These are phyloP conservation scores for Trypanosoma congolense DNA, from an alignment of 208 protist genomes.

Conservation along the genomic window DNA sequence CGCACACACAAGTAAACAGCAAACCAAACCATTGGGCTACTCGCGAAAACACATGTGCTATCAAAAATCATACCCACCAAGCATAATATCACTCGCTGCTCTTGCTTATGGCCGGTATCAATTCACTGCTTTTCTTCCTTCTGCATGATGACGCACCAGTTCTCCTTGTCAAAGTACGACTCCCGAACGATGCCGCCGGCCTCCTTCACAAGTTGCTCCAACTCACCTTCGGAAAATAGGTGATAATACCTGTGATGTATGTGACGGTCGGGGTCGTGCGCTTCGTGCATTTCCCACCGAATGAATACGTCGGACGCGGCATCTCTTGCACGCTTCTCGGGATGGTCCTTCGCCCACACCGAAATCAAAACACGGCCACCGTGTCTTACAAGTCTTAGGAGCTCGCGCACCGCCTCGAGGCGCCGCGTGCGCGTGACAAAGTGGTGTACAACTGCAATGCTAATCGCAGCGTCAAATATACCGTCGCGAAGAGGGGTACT, in stretches of 20 bases:
- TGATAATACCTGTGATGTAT: constrained; percentile 83
- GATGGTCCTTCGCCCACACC: constrained; percentile 79
- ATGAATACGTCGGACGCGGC: constrained; percentile 61
- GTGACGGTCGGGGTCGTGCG: constrained; percentile 35
- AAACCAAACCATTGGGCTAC: too few species aligned
- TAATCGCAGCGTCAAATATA: constrained; percentile 75
- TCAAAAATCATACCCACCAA: too few species aligned
- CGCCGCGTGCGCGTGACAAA: constrained; percentile 59
- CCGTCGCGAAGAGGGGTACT: constrained; percentile 54
- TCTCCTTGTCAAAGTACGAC: constrained; percentile 86
- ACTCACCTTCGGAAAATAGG: constrained; percentile 71
- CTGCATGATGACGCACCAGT: constrained; percentile 77
- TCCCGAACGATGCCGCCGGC: constrained; percentile 27
- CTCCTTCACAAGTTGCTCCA: constrained; percentile 51
- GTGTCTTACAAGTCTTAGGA: constrained; percentile 64
- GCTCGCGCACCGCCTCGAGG: constrained; percentile 43
- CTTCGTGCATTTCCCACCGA: constrained; percentile 55
- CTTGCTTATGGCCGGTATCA: too few species aligned
- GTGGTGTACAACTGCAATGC: constrained; percentile 90
- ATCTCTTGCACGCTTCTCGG: constrained; percentile 29
- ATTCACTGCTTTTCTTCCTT: neutral
- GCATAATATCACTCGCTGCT: too few species aligned
- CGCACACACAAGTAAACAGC: too few species aligned
- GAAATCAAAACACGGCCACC: constrained; percentile 70
- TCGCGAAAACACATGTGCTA: too few species aligned